These are phyloP conservation scores for Furcasterigmium sp. DNA, from an alignment of 2,329 filamentous ascomycete species.

Conservation along the genomic window DNA sequence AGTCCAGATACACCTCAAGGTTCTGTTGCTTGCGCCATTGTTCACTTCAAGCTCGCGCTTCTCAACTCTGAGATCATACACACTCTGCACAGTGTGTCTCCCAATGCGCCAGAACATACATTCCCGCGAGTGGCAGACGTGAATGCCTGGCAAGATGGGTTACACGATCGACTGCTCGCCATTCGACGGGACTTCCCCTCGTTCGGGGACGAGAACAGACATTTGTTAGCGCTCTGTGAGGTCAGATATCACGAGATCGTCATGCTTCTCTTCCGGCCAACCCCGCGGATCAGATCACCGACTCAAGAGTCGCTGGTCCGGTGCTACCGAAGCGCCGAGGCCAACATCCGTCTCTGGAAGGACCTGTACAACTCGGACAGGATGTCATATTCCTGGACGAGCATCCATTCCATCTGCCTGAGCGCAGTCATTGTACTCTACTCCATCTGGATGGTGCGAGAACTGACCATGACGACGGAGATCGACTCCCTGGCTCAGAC, in stretches of 20 bases:
- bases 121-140: slow-evolving; percentile 40
- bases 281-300: slow-evolving; percentile 44
- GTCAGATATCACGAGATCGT: too few relatives aligned
- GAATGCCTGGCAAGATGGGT: slow-evolving; percentile 32
- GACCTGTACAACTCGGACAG: slow-evolving; percentile 37
- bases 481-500: slow-evolving; percentile 26
- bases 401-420: slow-evolving; percentile 42
- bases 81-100: slow-evolving; percentile 45
- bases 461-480: slow-evolving; percentile 23
- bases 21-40: slow-evolving; percentile 37
- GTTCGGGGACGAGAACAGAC: slow-evolving; percentile 33
- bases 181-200: slow-evolving; percentile 35
- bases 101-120: slow-evolving; percentile 39
- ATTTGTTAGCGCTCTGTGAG: too few relatives aligned
- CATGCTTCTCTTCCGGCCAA: slow-evolving; percentile 44
- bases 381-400: slow-evolving; percentile 41
- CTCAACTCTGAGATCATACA: slow-evolving; percentile 55
- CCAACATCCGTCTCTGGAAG: slow-evolving; percentile 33
- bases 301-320: slow-evolving; percentile 28
- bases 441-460: slow-evolving; percentile 40
- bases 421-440: slow-evolving; percentile 44
- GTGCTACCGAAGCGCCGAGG: slow-evolving; percentile 37
- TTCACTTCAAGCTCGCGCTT: slow-evolving; percentile 40
- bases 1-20: slow-evolving; percentile 3
- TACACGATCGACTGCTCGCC: slow-evolving; percentile 14